phyloP scores from a whole-genome alignment of 352 stramenopile genomes.

The Globisporangium paddicum region DNA sequence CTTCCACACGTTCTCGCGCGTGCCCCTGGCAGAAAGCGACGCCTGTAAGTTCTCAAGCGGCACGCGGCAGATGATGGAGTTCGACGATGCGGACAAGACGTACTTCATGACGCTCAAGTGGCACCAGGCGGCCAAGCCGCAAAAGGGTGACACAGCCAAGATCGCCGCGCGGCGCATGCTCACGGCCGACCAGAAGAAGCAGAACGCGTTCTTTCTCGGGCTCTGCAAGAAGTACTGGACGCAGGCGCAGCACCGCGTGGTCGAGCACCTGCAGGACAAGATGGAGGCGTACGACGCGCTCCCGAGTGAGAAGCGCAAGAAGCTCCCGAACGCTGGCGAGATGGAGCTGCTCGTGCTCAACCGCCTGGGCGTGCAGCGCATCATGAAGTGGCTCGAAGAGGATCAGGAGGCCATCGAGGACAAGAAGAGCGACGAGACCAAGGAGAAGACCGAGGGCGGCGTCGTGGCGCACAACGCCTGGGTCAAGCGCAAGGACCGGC shows the following conservation, averaged over 20 bases:
- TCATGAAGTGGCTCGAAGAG: slow-evolving; percentile 75
- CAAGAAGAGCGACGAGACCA: slow-evolving; percentile 59
- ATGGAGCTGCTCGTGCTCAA: slow-evolving; percentile 63
- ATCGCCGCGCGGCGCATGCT: slow-evolving; percentile 64
- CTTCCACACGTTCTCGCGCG: slow-evolving; percentile 72
- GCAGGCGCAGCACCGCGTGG: slow-evolving; percentile 61
- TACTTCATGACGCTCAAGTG: slow-evolving; percentile 86
- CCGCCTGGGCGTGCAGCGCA: slow-evolving; percentile 56
- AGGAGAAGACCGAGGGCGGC: slow-evolving; percentile 67
- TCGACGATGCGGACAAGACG: slow-evolving; percentile 35
- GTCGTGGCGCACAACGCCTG: slow-evolving; percentile 73
- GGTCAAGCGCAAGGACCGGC: slow-evolving; percentile 74
- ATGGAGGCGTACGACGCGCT: slow-evolving; percentile 27
- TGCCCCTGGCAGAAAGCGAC: slow-evolving; percentile 48
- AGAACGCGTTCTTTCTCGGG: slow-evolving; percentile 68
- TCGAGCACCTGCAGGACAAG: slow-evolving; percentile 68
- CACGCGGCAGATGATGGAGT: slow-evolving; percentile 84
- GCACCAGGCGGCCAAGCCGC: slow-evolving; percentile 72
- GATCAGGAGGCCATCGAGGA: slow-evolving; percentile 65
- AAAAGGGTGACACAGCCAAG: slow-evolving; percentile 83
- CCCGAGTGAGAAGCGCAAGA: slow-evolving; percentile 20
- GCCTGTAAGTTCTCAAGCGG: slow-evolving; percentile 63
- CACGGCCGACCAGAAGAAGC: slow-evolving; percentile 68
- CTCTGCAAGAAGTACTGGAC: slow-evolving; percentile 77
- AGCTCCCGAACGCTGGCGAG: slow-evolving; percentile 19